These are phyloP conservation scores for Eudorina sp. DNA, from an alignment of 139 green algal genomes.

Conservation along the genomic window DNA sequence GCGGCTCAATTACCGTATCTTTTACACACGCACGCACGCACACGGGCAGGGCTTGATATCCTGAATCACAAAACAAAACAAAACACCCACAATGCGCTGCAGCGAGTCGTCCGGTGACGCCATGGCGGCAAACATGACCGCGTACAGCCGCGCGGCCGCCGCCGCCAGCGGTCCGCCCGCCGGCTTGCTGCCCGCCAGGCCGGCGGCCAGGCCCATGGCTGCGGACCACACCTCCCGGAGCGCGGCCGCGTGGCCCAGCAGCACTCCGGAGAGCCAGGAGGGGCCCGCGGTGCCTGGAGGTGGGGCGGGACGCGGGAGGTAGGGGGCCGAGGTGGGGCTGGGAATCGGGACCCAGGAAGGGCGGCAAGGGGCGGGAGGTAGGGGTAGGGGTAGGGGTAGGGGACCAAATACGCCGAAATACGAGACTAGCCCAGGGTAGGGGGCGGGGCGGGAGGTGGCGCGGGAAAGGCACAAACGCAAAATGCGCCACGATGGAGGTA, in stretches of 20 bases:
- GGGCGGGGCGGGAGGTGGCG: no score
- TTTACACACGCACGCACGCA: no score
- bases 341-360: background rate
- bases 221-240: conserved; percentile 18
- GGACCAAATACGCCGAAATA: no score
- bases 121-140: conserved; percentile 43
- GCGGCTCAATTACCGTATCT: no score
- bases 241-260: conserved; percentile 32
- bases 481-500: no score
- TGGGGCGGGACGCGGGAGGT: background rate
- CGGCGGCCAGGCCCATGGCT: background rate
- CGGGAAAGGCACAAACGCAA: background rate
- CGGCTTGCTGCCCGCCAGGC: conserved; percentile 26
- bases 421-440: no score
- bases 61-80: no score
- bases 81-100: conserved; percentile 50
- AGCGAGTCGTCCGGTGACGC: conserved; percentile 18
- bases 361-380: background rate
- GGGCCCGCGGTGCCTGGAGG: conserved; percentile 8
- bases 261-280: conserved; percentile 29
- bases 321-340: background rate
- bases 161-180: conserved; percentile 27
- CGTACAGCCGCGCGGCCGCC: conserved; percentile 52
- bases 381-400: no score
- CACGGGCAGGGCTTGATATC: no score